Conservation (phyloP, 1,284 basidiomycete genomes). For the Moniliella sp. region DNA sequence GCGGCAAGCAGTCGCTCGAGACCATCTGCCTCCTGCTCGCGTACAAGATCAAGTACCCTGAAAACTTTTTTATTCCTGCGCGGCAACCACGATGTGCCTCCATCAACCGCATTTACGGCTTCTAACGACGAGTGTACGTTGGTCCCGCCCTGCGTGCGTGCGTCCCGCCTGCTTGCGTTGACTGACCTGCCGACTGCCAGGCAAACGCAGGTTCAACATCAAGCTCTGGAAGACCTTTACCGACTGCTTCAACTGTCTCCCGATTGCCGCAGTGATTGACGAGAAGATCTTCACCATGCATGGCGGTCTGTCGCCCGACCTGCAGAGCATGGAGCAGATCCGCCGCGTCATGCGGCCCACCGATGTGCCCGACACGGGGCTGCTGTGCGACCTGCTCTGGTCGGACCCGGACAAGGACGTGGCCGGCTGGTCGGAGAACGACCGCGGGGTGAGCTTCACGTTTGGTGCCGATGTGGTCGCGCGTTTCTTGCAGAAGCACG, state of each 20-base stretch:
- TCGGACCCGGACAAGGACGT: conserved; percentile 99
- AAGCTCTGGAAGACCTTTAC: conserved; percentile 97
- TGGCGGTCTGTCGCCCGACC: conserved; percentile 77
- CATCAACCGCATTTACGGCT: conserved; percentile 88
- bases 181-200: too few species aligned
- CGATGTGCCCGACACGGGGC: conserved; percentile 90
- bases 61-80: conserved; percentile 87
- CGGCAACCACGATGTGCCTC: conserved; percentile 82
- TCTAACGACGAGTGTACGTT: conserved; percentile 78
- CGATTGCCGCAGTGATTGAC: conserved; percentile 85
- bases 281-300: conserved; percentile 87
- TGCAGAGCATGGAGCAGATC: conserved; percentile 99
- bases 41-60: conserved; percentile 95
- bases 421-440: conserved; percentile 98
- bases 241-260: conserved; percentile 82
- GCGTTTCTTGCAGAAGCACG: conserved; percentile 85
- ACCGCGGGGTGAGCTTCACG: conserved; percentile 94
- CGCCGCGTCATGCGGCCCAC: conserved; percentile 96
- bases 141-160: background rate
- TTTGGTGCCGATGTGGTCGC: conserved; percentile 92
- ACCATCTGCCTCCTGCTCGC: conserved; percentile 71
- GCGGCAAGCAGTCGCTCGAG: conserved; percentile 79
- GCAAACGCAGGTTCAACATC: conserved; percentile 91
- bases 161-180: background rate
- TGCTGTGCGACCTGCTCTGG: conserved; percentile 90